Percentiles rank a stretch among this genome's conserved stretches.
phyloP scores from a whole-genome alignment of 1,284 basidiomycete species.

The Rhizoctonia solani region DNA sequence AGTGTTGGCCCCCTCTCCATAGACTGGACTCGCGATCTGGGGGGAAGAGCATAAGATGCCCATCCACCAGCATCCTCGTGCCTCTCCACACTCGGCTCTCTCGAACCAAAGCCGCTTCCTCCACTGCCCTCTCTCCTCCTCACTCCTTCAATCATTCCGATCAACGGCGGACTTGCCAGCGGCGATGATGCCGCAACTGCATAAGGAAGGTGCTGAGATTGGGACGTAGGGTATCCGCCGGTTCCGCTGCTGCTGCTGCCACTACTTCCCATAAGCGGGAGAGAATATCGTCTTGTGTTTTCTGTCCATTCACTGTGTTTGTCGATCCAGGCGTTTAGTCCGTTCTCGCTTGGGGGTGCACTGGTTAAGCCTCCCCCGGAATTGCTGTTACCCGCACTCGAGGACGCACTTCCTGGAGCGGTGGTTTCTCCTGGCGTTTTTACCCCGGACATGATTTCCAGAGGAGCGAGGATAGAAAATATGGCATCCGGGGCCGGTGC shows the following conservation, averaged over 20 bases:
- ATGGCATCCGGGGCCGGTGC: conserved; percentile 90
- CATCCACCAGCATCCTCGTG: neutral
- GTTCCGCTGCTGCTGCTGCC: neutral
- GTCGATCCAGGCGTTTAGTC: conserved; percentile 12
- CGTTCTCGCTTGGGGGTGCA: conserved; percentile 2
- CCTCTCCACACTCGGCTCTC: conserved; percentile 15
- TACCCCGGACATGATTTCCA: conserved; percentile 42
- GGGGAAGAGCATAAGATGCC: conserved; percentile 18
- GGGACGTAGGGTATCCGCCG: conserved; percentile 16
- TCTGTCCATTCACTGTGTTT: conserved; percentile 15
- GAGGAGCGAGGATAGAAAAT: conserved; percentile 86
- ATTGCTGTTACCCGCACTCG: neutral
- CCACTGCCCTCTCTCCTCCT: neutral
- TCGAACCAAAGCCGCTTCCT: neutral
- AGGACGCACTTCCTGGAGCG: conserved; percentile 15
- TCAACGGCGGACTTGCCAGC: conserved; percentile 6
- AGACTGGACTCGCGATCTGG: neutral
- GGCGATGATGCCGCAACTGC: conserved; percentile 3
- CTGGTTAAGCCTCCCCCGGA: neutral
- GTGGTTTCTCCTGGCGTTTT: conserved; percentile 24
- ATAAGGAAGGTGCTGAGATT: conserved; percentile 25
- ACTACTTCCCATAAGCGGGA: neutral
- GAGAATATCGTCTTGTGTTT: neutral
- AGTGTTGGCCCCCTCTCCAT: neutral
- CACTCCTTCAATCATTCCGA: neutral